These are phyloP conservation scores for Acer campestre DNA, from an alignment of 345 rosid genomes.

Conservation along the genomic window DNA sequence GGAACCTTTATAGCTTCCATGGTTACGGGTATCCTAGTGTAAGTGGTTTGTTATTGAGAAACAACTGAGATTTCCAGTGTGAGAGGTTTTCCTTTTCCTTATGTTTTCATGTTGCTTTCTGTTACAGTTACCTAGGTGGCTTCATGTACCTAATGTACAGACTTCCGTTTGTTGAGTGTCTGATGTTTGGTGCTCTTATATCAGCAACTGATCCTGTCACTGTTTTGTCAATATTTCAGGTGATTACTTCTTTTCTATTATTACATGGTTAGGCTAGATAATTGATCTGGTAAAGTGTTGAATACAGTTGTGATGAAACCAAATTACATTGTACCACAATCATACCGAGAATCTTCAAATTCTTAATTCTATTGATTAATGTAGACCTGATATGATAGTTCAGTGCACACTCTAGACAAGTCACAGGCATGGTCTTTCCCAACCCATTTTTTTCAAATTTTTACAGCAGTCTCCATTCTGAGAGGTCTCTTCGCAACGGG, in stretches of 20 bases:
- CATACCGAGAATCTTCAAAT: background rate
- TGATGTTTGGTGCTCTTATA: constrained; percentile 98
- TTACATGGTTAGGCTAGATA: constrained; percentile 6
- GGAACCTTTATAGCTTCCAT: constrained; percentile 88
- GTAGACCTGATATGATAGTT: background rate
- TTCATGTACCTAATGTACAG: constrained; percentile 75
- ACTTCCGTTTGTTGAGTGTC: constrained; percentile 92
- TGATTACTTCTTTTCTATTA: constrained; percentile 23
- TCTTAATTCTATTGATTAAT: background rate
- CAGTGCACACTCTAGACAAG: background rate
- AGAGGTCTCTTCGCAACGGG: no score
- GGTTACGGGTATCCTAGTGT: constrained; percentile 92
- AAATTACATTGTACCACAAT: background rate
- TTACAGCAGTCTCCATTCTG: background rate
- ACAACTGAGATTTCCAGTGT: background rate
- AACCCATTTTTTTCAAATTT: background rate
- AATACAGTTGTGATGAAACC: background rate
- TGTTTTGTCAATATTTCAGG: constrained; percentile 98
- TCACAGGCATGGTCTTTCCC: background rate
- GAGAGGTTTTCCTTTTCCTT: background rate
- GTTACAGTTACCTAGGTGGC: constrained; percentile 88
- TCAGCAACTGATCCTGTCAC: constrained; percentile 99
- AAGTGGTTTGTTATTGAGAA: constrained; percentile 38
- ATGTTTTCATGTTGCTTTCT: constrained; percentile 15
- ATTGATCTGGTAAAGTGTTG: constrained; percentile 4